These are phyloP conservation scores for Mercurialis annua DNA, from an alignment of 345 rosid genomes.

Conservation along the genomic window DNA sequence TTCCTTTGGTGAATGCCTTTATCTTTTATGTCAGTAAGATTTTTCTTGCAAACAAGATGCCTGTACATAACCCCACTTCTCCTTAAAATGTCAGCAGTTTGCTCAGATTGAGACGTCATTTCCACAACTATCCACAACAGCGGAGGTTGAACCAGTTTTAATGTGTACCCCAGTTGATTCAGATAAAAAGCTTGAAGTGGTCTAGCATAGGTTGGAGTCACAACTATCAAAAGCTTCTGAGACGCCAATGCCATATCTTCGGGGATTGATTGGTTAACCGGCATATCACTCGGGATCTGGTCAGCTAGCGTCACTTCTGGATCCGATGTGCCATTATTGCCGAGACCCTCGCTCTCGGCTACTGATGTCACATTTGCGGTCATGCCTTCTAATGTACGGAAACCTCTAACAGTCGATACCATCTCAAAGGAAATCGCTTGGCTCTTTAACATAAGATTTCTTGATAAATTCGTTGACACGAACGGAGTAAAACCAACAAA, in stretches of 20 bases:
- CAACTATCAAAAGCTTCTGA: constrained; percentile 50
- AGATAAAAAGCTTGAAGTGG: constrained; percentile 48
- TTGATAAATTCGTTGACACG: constrained; percentile 33
- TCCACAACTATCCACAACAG: constrained; percentile 70
- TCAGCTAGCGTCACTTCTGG: constrained; percentile 13
- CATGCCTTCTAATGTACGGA: constrained; percentile 12
- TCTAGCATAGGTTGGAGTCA: constrained; percentile 44
- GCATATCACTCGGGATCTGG: constrained; percentile 2
- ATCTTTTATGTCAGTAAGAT: constrained; percentile 44
- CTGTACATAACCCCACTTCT: constrained; percentile 53
- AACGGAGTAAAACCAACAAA: constrained; percentile 49
- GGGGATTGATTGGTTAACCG: constrained; percentile 16
- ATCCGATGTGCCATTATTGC: constrained; percentile 21
- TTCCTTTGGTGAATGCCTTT: constrained; percentile 53
- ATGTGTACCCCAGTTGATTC: constrained; percentile 45
- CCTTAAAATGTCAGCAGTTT: constrained; percentile 52
- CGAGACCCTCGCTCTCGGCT: constrained; percentile 3
- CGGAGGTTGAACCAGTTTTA: constrained; percentile 51
- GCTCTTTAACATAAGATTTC: constrained; percentile 25
- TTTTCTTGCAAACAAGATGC: constrained; percentile 54
- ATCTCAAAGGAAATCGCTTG: constrained; percentile 41
- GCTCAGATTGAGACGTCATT: constrained; percentile 49
- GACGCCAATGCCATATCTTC: constrained; percentile 19
- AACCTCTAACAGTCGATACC: constrained; percentile 25
- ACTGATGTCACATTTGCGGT: constrained; percentile 15